These are phyloP conservation scores for Rhinocladiella mackenziei DNA, from an alignment of 2,329 filamentous ascomycete species.

Conservation along the genomic window DNA sequence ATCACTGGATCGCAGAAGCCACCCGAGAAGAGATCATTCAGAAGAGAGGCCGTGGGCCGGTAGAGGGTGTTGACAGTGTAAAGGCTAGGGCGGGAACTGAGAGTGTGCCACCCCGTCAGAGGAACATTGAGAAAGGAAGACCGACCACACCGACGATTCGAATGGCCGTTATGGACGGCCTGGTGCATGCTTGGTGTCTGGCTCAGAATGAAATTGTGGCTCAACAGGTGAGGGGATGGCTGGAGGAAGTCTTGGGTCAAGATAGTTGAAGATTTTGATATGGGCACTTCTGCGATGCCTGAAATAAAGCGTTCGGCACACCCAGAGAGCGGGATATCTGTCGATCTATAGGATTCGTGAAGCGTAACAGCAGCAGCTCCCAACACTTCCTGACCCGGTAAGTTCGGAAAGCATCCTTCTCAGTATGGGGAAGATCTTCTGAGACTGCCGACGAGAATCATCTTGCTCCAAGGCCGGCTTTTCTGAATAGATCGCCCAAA, in stretches of 20 bases:
- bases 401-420: too few species aligned
- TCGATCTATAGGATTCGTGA: too few species aligned
- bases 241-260: conserved; percentile 40
- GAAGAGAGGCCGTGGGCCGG: conserved; percentile 34
- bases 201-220: conserved; percentile 48
- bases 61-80: conserved; percentile 4
- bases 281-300: background rate
- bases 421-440: background rate
- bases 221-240: conserved; percentile 48
- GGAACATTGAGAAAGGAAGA: conserved; percentile 33
- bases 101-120: too few species aligned
- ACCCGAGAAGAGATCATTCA: conserved; percentile 55
- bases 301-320: background rate
- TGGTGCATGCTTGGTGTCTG: conserved; percentile 60
- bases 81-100: conserved; percentile 16
- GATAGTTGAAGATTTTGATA: background rate
- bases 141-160: conserved; percentile 49
- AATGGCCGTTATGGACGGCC: conserved; percentile 49
- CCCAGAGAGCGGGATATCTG: too few species aligned
- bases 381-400: too few species aligned
- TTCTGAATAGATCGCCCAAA: conserved; percentile 43
- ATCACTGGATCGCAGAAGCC: conserved; percentile 59
- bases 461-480: conserved; percentile 37
- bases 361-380: too few species aligned
- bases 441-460: conserved; percentile 5